phyloP scores from a whole-genome alignment of 768 basidiomycete genomes.

The Lepiota venenata region DNA sequence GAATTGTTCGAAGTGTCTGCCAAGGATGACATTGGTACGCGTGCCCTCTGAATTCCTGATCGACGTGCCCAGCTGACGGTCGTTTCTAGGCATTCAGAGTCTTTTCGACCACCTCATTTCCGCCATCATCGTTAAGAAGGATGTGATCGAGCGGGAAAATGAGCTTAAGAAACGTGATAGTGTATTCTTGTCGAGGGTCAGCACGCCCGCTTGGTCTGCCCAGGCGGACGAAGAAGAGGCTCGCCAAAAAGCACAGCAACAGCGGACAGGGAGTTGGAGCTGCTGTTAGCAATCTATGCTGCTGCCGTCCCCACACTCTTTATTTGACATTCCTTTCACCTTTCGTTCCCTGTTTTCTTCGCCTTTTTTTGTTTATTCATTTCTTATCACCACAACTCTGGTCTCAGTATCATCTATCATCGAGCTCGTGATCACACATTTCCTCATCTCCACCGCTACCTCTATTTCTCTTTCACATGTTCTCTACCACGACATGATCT shows the following conservation, averaged over 20 bases:
- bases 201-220: slow-evolving; percentile 71
- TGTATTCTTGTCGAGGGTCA: slow-evolving; percentile 64
- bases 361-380: slow-evolving; percentile 12
- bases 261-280: slow-evolving; percentile 57
- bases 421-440: slow-evolving; percentile 12
- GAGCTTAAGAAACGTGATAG: slow-evolving; percentile 80
- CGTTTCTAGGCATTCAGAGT: slow-evolving; percentile 62
- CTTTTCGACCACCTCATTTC: slow-evolving; percentile 79
- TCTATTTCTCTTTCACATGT: slow-evolving; percentile 14
- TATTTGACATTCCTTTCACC: slow-evolving; percentile 1
- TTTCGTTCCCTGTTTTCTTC: neutral
- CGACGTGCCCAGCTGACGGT: slow-evolving; percentile 6
- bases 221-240: slow-evolving; percentile 82
- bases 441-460: slow-evolving; percentile 18
- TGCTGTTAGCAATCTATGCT: slow-evolving; percentile 52
- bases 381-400: slow-evolving; percentile 13
- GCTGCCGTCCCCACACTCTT: slow-evolving; percentile 12
- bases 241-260: slow-evolving; percentile 40
- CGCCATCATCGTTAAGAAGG: slow-evolving; percentile 76
- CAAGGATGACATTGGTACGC: slow-evolving; percentile 79
- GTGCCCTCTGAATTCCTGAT: slow-evolving; percentile 17
- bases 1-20: slow-evolving; percentile 90
- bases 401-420: slow-evolving; percentile 14
- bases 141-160: slow-evolving; percentile 78
- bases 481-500: slow-evolving; percentile 18